phyloP scores from a whole-genome alignment of 2,329 filamentous ascomycete genomes.

The Fusarium albosuccineum region DNA sequence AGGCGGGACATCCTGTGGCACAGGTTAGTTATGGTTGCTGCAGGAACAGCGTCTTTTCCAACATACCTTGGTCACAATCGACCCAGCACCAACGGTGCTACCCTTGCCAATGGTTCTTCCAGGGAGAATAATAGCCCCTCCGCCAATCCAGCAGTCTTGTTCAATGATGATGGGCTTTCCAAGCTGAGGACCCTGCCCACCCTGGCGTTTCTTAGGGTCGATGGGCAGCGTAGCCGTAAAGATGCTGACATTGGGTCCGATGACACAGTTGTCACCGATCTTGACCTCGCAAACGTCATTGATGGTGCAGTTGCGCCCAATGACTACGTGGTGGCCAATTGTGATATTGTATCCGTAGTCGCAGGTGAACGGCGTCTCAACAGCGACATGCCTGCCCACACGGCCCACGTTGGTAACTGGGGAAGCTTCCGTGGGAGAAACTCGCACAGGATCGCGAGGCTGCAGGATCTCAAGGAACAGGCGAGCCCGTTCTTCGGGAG shows the following conservation, averaged over 20 bases:
- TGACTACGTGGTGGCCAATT: conserved; percentile 86
- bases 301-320: conserved; percentile 86
- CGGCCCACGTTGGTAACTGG: conserved; percentile 68
- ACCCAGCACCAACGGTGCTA: conserved; percentile 83
- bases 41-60: conserved; percentile 1
- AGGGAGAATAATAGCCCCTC: conserved; percentile 81
- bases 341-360: conserved; percentile 97
- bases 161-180: conserved; percentile 83
- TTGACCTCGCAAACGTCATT: conserved; percentile 87
- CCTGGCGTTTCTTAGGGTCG: conserved; percentile 80
- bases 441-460: conserved; percentile 68
- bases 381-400: conserved; percentile 80
- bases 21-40: conserved; percentile 33
- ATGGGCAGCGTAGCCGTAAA: conserved; percentile 80
- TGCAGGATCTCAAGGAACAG: conserved; percentile 80
- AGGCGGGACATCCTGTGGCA: conserved; percentile 69
- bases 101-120: conserved; percentile 86
- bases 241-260: conserved; percentile 89
- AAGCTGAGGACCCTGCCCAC: conserved; percentile 77
- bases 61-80: conserved; percentile 82
- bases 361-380: conserved; percentile 91
- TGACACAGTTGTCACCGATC: conserved; percentile 82
- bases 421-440: conserved; percentile 67
- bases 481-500: conserved; percentile 74
- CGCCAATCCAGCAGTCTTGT: conserved; percentile 87